A percentile compares a stretch with the other conserved stretches of the same genome.
phyloP scores from a whole-genome alignment of 1,284 basidiomycete genomes.

The Cutaneotrichosporon spelunceum region DNA sequence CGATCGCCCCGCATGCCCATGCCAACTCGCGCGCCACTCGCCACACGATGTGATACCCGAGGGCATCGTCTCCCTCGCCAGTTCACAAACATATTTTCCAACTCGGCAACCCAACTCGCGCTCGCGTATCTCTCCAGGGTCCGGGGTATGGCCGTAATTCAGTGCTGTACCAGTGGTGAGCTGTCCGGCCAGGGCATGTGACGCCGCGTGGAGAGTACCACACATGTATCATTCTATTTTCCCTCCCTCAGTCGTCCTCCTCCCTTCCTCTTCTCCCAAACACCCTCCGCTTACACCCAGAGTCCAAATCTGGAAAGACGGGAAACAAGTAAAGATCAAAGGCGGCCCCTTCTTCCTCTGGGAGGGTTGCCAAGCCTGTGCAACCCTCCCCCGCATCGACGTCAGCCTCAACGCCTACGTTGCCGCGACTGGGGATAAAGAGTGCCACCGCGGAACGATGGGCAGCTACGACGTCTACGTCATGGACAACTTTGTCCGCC shows the following conservation, averaged over 20 bases:
- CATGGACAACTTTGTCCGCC: constrained; percentile 17
- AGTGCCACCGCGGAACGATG: constrained; percentile 16
- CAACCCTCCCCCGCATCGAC: constrained; percentile 16
- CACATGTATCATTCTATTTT: too few species aligned
- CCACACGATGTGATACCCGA: background rate
- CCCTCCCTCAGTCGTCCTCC: too few species aligned
- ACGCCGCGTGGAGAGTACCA: too few species aligned
- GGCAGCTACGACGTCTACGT: constrained; percentile 22
- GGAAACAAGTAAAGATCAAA: background rate
- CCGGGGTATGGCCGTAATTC: too few species aligned
- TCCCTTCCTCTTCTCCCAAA: too few species aligned
- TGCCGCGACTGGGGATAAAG: constrained; percentile 15
- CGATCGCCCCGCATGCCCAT: too few species aligned
- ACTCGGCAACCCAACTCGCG: background rate
- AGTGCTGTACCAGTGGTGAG: background rate
- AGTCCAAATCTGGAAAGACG: constrained; percentile 16
- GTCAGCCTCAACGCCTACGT: constrained; percentile 18
- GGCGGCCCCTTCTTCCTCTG: constrained; percentile 19
- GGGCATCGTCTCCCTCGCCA: background rate
- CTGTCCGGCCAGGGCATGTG: too few species aligned
- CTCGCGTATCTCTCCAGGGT: background rate
- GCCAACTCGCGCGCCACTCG: background rate
- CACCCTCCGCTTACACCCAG: background rate
- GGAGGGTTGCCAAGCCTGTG: constrained; percentile 24
- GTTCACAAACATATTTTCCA: background rate